Conservation (phyloP, 345 rosid species). For the Murraya koenigii region DNA sequence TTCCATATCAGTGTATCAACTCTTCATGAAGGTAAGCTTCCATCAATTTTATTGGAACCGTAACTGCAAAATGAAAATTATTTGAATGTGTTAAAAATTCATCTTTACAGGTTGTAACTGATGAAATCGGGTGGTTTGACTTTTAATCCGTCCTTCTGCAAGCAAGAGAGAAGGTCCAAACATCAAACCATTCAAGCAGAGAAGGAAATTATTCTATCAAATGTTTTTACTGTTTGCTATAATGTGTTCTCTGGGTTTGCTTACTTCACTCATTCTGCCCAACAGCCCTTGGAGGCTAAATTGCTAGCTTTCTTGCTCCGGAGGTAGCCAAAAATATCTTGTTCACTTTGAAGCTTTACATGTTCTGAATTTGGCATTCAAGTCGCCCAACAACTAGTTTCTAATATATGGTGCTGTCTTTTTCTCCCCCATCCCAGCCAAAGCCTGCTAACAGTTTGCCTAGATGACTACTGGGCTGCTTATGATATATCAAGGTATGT, state of each 20-base stretch:
- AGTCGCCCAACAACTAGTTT: slow-evolving; percentile 10
- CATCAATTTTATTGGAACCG: slow-evolving; percentile 13
- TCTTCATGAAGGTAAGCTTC: slow-evolving; percentile 57
- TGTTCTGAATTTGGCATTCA: not conserved
- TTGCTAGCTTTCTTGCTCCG: slow-evolving; percentile 52
- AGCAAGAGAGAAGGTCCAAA: slow-evolving; percentile 46
- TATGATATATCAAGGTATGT: slow-evolving; percentile 57
- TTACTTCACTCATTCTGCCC: slow-evolving; percentile 55
- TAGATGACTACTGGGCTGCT: slow-evolving; percentile 67
- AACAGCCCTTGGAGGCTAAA: slow-evolving; percentile 48
- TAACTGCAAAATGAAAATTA: slow-evolving; percentile 10
- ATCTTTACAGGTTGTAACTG: slow-evolving; percentile 46
- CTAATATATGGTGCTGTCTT: slow-evolving; percentile 7
- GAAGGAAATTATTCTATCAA: slow-evolving; percentile 58
- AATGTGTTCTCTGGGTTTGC: slow-evolving; percentile 74
- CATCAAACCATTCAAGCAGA: slow-evolving; percentile 59
- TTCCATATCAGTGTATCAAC: slow-evolving; percentile 46
- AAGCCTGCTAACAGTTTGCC: slow-evolving; percentile 44
- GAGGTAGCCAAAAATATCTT: slow-evolving; percentile 37
- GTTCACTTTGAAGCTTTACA: not conserved
- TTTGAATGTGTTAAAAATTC: slow-evolving; percentile 1
- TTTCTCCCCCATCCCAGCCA: slow-evolving; percentile 51
- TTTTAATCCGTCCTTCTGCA: slow-evolving; percentile 36
- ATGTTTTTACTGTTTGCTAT: slow-evolving; percentile 60
- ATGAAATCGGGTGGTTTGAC: slow-evolving; percentile 77